Percentiles rank a stretch among this genome's conserved stretches.
Evolutionary conservation across 176 grass and related monocot genomes (phyloP).

Genomic region (Carex cristatella): DNA sequence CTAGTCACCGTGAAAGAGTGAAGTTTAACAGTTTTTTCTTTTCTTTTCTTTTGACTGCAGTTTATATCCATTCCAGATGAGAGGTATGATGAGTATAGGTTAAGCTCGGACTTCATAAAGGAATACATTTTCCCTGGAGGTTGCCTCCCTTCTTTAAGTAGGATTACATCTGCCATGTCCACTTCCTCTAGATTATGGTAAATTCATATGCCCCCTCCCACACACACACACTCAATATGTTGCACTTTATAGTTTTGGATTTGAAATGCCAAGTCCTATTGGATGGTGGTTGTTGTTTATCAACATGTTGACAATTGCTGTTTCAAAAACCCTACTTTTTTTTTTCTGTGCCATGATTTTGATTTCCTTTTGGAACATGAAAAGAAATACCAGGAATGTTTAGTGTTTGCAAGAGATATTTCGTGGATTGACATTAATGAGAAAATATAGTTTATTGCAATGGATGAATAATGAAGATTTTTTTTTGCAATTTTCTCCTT

Average conservation of each 20-base stretch:
- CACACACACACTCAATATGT: not conserved
- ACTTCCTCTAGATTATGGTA: slow-evolving; percentile 63
- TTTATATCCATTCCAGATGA: slow-evolving; percentile 78
- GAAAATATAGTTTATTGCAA: not conserved
- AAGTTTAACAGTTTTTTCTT: not conserved
- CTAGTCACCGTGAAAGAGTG: not conserved
- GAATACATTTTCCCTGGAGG: slow-evolving; percentile 88
- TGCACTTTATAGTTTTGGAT: slow-evolving; percentile 1
- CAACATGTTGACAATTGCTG: not conserved
- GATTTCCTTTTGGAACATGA: not conserved
- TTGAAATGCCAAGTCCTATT: not conserved
- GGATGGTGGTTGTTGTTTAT: not conserved
- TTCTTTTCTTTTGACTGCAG: slow-evolving; percentile 26
- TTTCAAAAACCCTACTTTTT: not conserved
- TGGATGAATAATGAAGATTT: not conserved
- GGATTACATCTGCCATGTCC: slow-evolving; percentile 70
- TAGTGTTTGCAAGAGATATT: not conserved
- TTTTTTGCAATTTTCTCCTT: not conserved
- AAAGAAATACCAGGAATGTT: not conserved
- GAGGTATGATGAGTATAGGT: slow-evolving; percentile 67
- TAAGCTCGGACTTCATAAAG: slow-evolving; percentile 77
- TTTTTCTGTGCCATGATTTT: not conserved
- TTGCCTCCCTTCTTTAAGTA: slow-evolving; percentile 54
- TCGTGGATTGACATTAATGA: not conserved
- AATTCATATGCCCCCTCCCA: not conserved